These are phyloP conservation scores for Alternaria arborescens DNA, from an alignment of 2,329 filamentous ascomycete genomes.

Conservation along the genomic window DNA sequence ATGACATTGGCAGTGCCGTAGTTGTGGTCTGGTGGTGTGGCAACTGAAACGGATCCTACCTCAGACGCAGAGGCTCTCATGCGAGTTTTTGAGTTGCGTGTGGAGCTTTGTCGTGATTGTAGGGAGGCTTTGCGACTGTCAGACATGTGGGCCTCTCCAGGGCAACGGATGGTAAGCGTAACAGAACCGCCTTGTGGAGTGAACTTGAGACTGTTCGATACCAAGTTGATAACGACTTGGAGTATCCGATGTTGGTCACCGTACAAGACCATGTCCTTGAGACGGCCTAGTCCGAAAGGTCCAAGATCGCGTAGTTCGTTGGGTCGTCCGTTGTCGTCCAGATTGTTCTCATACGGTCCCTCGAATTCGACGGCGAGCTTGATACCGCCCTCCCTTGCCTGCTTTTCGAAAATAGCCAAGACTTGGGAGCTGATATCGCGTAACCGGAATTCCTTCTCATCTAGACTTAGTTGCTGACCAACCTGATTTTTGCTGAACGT, in stretches of 20 bases:
- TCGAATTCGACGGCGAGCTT: constrained; percentile 76
- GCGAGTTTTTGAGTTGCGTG: constrained; percentile 46
- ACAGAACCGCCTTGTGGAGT: constrained; percentile 81
- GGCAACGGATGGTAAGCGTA: constrained; percentile 76
- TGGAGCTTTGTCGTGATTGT: constrained; percentile 53
- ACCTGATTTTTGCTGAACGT: constrained; percentile 97
- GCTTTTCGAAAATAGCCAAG: constrained; percentile 86
- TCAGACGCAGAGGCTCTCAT: constrained; percentile 45
- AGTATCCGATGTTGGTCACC: constrained; percentile 92
- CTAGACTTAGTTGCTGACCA: constrained; percentile 80
- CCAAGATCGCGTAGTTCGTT: constrained; percentile 65
- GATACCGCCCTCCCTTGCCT: constrained; percentile 81
- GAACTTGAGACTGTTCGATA: constrained; percentile 92
- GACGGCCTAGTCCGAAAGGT: constrained; percentile 70
- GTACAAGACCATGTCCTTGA: constrained; percentile 88
- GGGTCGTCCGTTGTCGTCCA: constrained; percentile 49
- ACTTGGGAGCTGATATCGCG: constrained; percentile 86
- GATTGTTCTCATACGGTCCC: constrained; percentile 55
- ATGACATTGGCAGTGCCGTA: constrained; percentile 56
- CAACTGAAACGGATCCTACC: constrained; percentile 38
- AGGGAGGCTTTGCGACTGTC: constrained; percentile 57
- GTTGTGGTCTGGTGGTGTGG: constrained; percentile 32
- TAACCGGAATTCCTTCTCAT: constrained; percentile 84
- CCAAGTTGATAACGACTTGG: constrained; percentile 92
- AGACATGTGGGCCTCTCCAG: constrained; percentile 63